Evolutionary conservation across 192 early-diverging fungal genomes (phyloP), one percentile per base, ranked within the genome.

Genomic region (Funneliformis geosporum): DNA sequence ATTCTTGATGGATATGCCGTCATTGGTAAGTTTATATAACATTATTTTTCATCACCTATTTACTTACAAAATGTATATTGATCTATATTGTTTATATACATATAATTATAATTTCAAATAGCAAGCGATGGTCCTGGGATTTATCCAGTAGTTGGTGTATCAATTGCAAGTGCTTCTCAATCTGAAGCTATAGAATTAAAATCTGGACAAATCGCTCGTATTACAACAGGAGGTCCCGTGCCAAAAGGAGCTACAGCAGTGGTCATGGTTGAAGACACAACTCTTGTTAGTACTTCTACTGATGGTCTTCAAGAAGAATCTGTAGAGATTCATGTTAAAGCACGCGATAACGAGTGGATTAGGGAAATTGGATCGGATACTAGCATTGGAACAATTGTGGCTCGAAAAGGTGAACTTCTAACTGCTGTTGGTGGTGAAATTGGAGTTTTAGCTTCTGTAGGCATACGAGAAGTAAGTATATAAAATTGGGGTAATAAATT

Each of bases 1-100:
- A 91, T 96, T 40, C 91, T 99, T 42, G 97, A 99, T 84, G 97
- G 97, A 16, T 99, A 99, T 83, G 96, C 97, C 2, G 93, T 99
- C 47, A 80, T 92, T 79, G 85, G 93, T 93, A 90, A 79, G 76
- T 25, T 25, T 43, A 75, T 65, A 8, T n/a, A 28, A 5, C 14
- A 18, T 61, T 8, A 25, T 75, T 42, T 16, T 50, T 50, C 12
- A 16, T 50, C 16, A 2, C 16, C 12, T 16, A 16, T 16, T 50
- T 50, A 50, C 4, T 16, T 50, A 2, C n/a, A n/a, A n/a, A n/a
- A n/a, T n/a, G n/a, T n/a, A 50, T 11, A 46, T 10, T 10, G 12
- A 12, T 12, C 10, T 4, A 16, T 50, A 38, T 23, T 2, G 12
- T 39, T n/a, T 6, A 28, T 38, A 5, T 2, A 8, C 33, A 50